Conservation (phyloP, 108 stramenopile species). For the Cyclotella baltica region DNA sequence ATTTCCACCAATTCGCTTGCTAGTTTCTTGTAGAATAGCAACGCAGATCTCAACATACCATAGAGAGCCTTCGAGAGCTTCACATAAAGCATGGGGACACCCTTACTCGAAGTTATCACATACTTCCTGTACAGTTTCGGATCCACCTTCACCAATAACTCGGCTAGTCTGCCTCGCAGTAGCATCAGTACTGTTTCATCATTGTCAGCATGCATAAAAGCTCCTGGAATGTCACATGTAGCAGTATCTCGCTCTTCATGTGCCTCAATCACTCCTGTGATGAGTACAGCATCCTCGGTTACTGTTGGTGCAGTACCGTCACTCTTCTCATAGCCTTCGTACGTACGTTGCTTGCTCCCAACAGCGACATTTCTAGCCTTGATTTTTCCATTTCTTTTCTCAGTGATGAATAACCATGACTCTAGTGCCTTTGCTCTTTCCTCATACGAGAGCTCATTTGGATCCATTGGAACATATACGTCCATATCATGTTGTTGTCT, state of each 20-base stretch:
- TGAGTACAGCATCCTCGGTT: not conserved
- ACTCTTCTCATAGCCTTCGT: not conserved
- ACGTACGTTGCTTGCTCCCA: conserved; percentile 24
- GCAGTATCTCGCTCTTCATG: conserved; percentile 36
- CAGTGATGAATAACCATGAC: conserved; percentile 56
- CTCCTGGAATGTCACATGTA: conserved; percentile 54
- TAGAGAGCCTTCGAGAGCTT: conserved; percentile 7
- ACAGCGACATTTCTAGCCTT: conserved; percentile 36
- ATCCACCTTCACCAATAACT: conserved; percentile 30
- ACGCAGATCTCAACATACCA: conserved; percentile 7
- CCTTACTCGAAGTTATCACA: conserved; percentile 5
- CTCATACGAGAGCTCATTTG: conserved; percentile 25
- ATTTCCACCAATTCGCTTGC: not conserved
- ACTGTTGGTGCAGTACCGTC: conserved; percentile 1
- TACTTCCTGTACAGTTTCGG: conserved; percentile 28
- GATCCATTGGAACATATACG: conserved; percentile 34
- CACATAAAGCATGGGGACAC: conserved; percentile 7
- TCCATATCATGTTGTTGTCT: conserved; percentile 46
- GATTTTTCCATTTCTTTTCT: conserved; percentile 46
- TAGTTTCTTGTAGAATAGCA: conserved; percentile 13
- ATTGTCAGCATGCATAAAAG: conserved; percentile 55
- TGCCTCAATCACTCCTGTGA: not conserved
- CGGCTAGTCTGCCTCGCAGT: conserved; percentile 29
- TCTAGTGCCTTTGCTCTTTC: conserved; percentile 36
- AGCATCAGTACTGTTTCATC: conserved; percentile 39